These are phyloP conservation scores for Rhizopogon rudus DNA, from an alignment of 768 basidiomycete genomes.

Conservation along the genomic window DNA sequence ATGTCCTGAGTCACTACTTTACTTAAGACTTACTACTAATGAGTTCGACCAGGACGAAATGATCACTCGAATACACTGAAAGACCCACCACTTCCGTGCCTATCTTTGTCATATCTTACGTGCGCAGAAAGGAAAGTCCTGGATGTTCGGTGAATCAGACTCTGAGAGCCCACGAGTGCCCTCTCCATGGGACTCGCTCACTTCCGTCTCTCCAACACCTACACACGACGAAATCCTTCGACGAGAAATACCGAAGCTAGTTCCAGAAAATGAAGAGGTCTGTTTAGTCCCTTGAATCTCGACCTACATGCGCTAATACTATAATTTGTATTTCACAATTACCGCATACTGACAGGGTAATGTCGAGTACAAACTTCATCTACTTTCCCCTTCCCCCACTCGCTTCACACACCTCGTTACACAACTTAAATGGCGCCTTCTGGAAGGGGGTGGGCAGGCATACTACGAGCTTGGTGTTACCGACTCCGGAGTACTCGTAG, in stretches of 20 bases:
- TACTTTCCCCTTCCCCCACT: conserved; percentile 68
- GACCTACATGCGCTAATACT: background rate
- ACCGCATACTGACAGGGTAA: conserved; percentile 51
- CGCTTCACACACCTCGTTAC: conserved; percentile 86
- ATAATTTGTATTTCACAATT: background rate
- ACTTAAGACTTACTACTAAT: too few species aligned
- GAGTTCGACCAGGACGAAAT: conserved; percentile 19
- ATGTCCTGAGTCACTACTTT: too few species aligned
- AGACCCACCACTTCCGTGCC: background rate
- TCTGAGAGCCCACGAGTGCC: conserved; percentile 76
- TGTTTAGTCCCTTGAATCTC: conserved; percentile 5
- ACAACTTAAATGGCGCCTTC: conserved; percentile 92
- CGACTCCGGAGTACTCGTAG: conserved; percentile 85
- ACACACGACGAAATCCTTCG: conserved; percentile 24
- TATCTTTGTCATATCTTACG: background rate
- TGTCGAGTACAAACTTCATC: conserved; percentile 92
- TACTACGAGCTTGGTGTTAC: conserved; percentile 83
- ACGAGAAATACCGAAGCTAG: conserved; percentile 55
- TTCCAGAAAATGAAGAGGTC: conserved; percentile 71
- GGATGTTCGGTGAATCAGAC: conserved; percentile 81
- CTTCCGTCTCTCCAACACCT: conserved; percentile 46
- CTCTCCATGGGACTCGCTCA: conserved; percentile 79
- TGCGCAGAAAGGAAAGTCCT: background rate
- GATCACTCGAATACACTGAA: conserved; percentile 52
- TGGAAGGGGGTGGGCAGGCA: conserved; percentile 80